Base-by-base conservation (phyloP, 768 basidiomycete species). In the Mrakia frigida region DNA sequence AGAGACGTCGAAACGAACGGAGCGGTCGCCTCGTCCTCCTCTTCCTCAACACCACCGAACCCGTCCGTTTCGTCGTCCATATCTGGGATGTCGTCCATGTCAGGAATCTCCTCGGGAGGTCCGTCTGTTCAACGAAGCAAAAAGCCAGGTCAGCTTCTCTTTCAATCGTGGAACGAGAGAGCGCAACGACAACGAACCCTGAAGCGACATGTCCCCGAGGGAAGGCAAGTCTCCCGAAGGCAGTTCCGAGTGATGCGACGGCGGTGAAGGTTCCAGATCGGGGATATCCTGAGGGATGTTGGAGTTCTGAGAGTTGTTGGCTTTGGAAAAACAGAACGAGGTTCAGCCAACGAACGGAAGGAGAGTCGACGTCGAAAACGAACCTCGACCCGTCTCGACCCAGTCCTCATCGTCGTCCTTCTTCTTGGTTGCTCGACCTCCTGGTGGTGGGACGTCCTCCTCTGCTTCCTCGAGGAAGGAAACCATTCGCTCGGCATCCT, bases 21-120 rank as follows among this genome's bases (percentile, higher is more conserved):
- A 23, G 83, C 82, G 16, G 92, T 93, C 79, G 93, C 94, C 77
- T 98, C 95, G 43, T 89, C 91, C 16, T 88, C 94, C 80, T 91
- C 95, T 79, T 91, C 90, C 52, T 95, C 86, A 79, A 89, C 84
- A 3, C 78, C 83, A 0, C 80, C 84, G 7, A 53, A 69, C 6
- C 41, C 75, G 31, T 79, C 80, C 52, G 78, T 77, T 53, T 94
- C 94, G 81, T 94, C 93, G 83, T 97, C 94, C 93, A 99, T 97
- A 85, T 98, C 97, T 6, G 97, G 97, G 74, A 98, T 98, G 83
- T 98, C 94, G 82, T 96, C 94, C 80, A 98, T 86, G 86, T 98
- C 90, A 37, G 94, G 93, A n/a, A 91, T 93, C 78, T 90, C 90
- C 31, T 77, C 68, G 1, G 60, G 60, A 4, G 37, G 37, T 6